Base-by-base conservation (phyloP, 768 basidiomycete species). In the Termitomyces sp. region DNA sequence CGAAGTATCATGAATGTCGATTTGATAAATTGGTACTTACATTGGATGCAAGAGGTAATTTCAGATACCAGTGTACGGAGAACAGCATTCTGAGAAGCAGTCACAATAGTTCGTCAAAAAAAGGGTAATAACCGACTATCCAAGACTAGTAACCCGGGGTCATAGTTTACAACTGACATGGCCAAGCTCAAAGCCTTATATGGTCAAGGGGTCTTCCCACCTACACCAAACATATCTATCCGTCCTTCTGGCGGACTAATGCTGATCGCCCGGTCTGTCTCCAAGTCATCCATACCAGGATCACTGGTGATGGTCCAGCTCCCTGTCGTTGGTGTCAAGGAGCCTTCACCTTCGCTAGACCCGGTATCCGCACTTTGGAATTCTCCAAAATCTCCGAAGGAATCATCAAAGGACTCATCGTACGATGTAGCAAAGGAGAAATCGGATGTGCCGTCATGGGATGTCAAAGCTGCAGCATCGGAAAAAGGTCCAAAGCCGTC, bases 401-500 rank as follows among this genome's bases (percentile, higher is more conserved):
- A 58, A 56, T 87, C 84, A 22, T 89, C 89, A 65, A 93, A 92
- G 55, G 76, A 77, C 30, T 62, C 61, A 53, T 87, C 87, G 33
- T 91, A 92, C 9, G 88, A 81, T 49, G 81, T 80, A 4, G 78
- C 73, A 62, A 83, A 83, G 2, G 79, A 82, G 70, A 91, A 89
- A 0, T 81, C 72, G 42, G 73, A 72, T 0, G 76, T 66, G 24
- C 52, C 49, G n/a, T 55, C 57, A 20, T 34, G 33, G 34, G 47
- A 22, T 15, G 50, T 6, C 30, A 50, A 50, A 1, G 80, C 78
- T 1, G 84, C 78, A 2, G 84, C 67, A 67, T 91, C 89, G 1
- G 90, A 85, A 73, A 93, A 93, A 6, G 91, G 89, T 2, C 91
- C 91, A 69, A 91, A 90, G n/a, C 73, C 79, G 57, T 88, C 88